Evolutionary conservation across 1,284 basidiomycete genomes (phyloP), one percentile per base, ranked within the genome.

Genomic region (Malassezia caprae): DNA sequence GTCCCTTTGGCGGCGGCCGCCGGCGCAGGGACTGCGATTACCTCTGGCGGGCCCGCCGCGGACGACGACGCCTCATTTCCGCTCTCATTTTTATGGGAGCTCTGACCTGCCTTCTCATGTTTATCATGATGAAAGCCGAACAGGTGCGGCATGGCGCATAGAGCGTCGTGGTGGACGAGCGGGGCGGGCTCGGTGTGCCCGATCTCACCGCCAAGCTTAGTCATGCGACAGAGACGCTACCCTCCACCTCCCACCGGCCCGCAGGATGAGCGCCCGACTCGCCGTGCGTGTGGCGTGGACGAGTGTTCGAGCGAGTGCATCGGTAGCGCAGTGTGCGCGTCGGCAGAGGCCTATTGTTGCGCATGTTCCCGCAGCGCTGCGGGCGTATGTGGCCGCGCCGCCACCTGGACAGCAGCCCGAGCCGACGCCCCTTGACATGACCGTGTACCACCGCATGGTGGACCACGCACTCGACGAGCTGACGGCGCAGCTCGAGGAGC

Each of bases 401-500:
- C 37, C 37, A 1, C 37, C 37, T 21, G 37, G 37, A 5, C 37
- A 39, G 37, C 37, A 19, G 19, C 37, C 37, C 17, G 37, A 39
- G 37, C 37, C 37, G 19, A 39, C 37, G 37, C 19, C 37, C 8
- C 37, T 39, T 8, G 37, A 39, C 1, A 48, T 39, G 32, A 24
- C 23, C 21, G 34, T 23, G 19, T 98, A 96, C 75, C 84, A 94
- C 69, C 73, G 77, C 40, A 76, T 88, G 30, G 83, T 91, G 0
- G 88, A 96, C 60, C 74, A 78, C 44, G 83, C 87, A 31, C 90
- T 98, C 87, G 85, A 88, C 58, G 77, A 73, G 10, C 75, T 96
- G 26, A 81, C 90, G 21, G 88, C 89, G 60, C 81, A 80, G 4
- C 77, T 96, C 31, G 93, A 96, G 72, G 76, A 78, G 7, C 66